Evolutionary conservation across 2,329 filamentous ascomycete genomes (phyloP).

Genomic region (Ceratocystiopsis minuta): DNA sequence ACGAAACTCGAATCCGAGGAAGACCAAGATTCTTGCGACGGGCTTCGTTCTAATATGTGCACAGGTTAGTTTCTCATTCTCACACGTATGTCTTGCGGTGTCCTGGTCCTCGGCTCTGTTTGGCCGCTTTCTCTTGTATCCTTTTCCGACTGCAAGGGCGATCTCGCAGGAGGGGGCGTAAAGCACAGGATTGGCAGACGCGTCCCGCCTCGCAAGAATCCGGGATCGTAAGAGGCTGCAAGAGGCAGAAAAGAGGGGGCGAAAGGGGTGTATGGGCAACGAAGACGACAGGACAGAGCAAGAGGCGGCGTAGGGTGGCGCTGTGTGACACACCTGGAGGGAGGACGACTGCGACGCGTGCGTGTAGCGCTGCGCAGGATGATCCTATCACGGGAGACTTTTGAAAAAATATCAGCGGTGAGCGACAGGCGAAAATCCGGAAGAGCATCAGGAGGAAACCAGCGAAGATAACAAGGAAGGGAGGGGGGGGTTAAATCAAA

Average conservation of each 20-base stretch:
- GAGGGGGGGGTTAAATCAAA: too few relatives aligned
- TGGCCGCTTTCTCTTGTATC: not conserved
- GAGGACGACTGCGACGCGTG: not conserved
- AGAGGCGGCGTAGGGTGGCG: conserved; percentile 3
- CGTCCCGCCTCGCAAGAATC: too few relatives aligned
- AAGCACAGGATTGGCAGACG: conserved; percentile 6
- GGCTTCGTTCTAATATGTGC: too few relatives aligned
- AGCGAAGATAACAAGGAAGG: too few relatives aligned
- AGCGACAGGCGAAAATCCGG: too few relatives aligned
- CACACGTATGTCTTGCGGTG: too few relatives aligned
- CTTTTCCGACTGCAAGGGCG: not conserved
- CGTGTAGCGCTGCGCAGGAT: too few relatives aligned
- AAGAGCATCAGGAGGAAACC: too few relatives aligned
- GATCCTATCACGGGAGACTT: not conserved
- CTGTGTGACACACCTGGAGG: conserved; percentile 8
- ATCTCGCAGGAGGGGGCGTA: conserved; percentile 2
- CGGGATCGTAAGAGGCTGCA: not conserved
- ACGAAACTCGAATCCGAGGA: too few relatives aligned
- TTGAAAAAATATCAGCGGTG: too few relatives aligned
- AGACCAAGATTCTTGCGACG: too few relatives aligned
- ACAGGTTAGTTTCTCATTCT: too few relatives aligned
- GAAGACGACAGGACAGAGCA: conserved; percentile 4
- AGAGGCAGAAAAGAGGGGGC: not conserved
- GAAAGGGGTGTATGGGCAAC: conserved; percentile 3
- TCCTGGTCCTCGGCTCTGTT: not conserved